Evolutionary conservation across 345 rosid genomes (phyloP), one percentile per base, ranked within the genome.

Genomic region (Limnanthes douglasii): DNA sequence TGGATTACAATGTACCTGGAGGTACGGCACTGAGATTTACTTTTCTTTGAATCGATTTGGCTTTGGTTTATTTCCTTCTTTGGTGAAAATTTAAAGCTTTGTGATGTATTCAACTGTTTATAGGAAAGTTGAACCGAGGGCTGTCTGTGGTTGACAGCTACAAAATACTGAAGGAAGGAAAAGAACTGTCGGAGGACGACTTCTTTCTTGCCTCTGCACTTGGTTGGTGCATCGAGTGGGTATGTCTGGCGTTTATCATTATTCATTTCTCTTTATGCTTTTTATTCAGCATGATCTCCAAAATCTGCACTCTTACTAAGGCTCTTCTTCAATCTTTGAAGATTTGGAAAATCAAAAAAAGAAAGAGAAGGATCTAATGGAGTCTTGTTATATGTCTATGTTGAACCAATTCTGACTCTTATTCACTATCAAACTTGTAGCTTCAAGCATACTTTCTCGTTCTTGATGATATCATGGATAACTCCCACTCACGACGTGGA

Each of bases 201-300:
- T 34, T 66, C 8, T 66, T 69, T 41, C 78, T 60, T 11, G 51
- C 69, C 9, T 56, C 66, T 24, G 52, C 62, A 23, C 77, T 69
- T 29, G 82, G 82, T 30, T 73, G 82, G 82, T 73, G 82, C 21
- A 46, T 73, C 17, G 77, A 73, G 56, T 73, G 77, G 82, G 82
- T 73, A 73, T 30, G 24, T 21, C 27, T 11, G n/a, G 24, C 4
- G 24, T 7, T 3, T 21, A 21, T 21, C n/a, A n/a, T n/a, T n/a
- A 21, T 21, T 4, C 5, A 14, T 4, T 21, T 21, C 4, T 21
- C 7, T 3, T 21, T 21, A 7, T 21, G 24, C n/a, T 3, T 26
- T 6, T 26, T 9, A 8, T 26, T 26, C 2, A 26, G 4, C 10
- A 9, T 26, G 30, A 26, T 4, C 2, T 9, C 11, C 11, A 4